phyloP scores from a whole-genome alignment of 441 rosid species.

The Codiaeum variegatum region DNA sequence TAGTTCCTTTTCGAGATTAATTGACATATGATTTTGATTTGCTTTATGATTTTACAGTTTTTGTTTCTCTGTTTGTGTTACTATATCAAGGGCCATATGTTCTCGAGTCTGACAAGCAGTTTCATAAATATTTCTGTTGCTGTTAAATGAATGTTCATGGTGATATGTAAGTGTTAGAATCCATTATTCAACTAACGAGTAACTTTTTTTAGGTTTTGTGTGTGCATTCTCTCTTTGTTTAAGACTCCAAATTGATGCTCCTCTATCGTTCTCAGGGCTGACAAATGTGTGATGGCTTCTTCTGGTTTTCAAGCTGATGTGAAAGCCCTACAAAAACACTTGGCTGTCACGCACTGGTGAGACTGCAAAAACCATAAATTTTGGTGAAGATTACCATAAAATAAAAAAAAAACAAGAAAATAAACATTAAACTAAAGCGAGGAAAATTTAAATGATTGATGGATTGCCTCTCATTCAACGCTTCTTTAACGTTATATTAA shows the following conservation, averaged over 20 bases:
- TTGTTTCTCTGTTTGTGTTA: background rate
- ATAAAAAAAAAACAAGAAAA: no score
- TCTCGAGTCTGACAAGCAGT: background rate
- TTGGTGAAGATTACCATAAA: no score
- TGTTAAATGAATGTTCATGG: background rate
- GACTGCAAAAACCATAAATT: conserved; percentile 17
- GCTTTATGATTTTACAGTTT: background rate
- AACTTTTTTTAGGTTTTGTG: background rate
- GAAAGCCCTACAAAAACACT: conserved; percentile 77
- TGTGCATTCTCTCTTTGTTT: background rate
- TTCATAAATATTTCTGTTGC: background rate
- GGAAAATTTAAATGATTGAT: no score
- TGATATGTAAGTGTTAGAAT: background rate
- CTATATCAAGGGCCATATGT: background rate
- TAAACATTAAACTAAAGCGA: no score
- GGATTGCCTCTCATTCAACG: no score
- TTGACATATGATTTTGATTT: background rate
- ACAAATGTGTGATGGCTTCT: conserved; percentile 80
- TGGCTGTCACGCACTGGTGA: conserved; percentile 86
- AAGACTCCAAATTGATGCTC: background rate
- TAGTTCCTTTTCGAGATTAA: background rate
- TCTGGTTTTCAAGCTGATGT: conserved; percentile 99
- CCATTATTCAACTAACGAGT: background rate
- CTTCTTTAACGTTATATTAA: no score
- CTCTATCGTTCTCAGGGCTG: conserved; percentile 48